Conservation (phyloP, 129 eudicot genomes). For the Tagetes patula region DNA sequence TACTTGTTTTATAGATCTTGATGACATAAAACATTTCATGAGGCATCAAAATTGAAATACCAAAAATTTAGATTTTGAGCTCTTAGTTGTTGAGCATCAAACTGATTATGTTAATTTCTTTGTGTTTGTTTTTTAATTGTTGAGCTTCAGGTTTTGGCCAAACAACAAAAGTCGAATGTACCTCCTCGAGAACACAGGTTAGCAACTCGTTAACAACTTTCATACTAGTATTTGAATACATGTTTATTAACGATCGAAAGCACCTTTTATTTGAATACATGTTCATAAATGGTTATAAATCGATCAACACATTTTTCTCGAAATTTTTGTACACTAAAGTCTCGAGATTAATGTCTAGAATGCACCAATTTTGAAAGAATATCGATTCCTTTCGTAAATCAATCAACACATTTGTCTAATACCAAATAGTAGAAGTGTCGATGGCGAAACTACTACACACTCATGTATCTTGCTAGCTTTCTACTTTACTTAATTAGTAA, state of each 20-base stretch:
- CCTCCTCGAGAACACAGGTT: conserved; percentile 95
- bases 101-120: conserved; percentile 14
- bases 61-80: neutral
- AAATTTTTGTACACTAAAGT: too few relatives aligned
- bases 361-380: too few relatives aligned
- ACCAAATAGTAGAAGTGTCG: too few relatives aligned
- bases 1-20: neutral
- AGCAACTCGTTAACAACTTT: neutral
- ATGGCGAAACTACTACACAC: too few relatives aligned
- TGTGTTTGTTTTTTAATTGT: conserved; percentile 24
- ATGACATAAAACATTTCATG: neutral
- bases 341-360: too few relatives aligned
- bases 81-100: conserved; percentile 10
- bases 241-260: neutral
- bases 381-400: too few relatives aligned
- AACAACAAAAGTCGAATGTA: conserved; percentile 99
- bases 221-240: neutral
- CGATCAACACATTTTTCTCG: too few relatives aligned
- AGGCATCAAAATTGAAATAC: neutral
- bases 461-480: too few relatives aligned
- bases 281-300: too few relatives aligned
- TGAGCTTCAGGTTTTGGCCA: conserved; percentile 89
- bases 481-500: too few relatives aligned
- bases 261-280: too few relatives aligned
- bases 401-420: too few relatives aligned